Conservation (phyloP, 805 yeast genomes). For the Yamadazyma akitaensis region DNA sequence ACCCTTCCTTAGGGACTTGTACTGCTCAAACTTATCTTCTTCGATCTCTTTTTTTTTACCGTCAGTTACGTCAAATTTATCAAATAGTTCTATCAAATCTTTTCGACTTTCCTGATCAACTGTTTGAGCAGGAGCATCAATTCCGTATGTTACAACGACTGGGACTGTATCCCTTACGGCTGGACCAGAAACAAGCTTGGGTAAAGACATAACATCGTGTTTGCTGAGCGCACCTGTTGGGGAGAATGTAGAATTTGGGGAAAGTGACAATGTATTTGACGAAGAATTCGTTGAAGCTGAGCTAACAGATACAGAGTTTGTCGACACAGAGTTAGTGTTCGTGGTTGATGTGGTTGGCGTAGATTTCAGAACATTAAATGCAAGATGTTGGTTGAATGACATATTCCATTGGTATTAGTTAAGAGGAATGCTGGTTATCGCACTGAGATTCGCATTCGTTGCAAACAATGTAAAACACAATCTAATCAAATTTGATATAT, state of each 20-base stretch:
- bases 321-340: constrained; percentile 2
- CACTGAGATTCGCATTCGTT: not conserved
- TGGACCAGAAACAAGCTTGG: constrained; percentile 11
- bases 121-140: constrained; percentile 6
- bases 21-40: constrained; percentile 14
- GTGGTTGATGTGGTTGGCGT: constrained; percentile 33
- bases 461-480: no score
- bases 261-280: not conserved
- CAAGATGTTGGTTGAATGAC: constrained; percentile 27
- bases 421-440: not conserved
- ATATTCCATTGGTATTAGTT: constrained; percentile 12
- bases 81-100: constrained; percentile 33
- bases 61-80: constrained; percentile 28
- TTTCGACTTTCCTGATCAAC: constrained; percentile 6
- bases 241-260: not conserved
- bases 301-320: not conserved
- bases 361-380: constrained; percentile 36
- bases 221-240: not conserved
- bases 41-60: constrained; percentile 7
- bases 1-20: not conserved
- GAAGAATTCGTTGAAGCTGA: not conserved
- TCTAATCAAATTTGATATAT: not conserved
- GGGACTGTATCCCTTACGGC: constrained; percentile 20
- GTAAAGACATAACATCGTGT: not conserved
- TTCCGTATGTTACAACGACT: constrained; percentile 19